These are phyloP conservation scores for Dictyostelium intermedium DNA, from an alignment of 78 protist species.

Conservation along the genomic window DNA sequence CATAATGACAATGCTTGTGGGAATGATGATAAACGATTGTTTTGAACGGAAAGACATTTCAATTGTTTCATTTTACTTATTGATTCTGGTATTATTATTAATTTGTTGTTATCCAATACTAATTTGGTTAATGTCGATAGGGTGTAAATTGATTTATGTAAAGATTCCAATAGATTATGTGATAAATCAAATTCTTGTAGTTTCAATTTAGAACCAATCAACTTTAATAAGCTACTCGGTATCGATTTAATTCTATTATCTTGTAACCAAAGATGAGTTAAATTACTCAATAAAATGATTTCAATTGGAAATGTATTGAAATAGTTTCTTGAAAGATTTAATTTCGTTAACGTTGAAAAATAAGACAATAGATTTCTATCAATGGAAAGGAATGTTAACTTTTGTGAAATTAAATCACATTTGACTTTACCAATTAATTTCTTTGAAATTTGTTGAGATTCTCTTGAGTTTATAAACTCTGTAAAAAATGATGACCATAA, in stretches of 20 bases:
- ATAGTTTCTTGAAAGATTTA: slow-evolving; percentile 25
- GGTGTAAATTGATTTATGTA: slow-evolving; percentile 32
- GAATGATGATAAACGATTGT: slow-evolving; percentile 21
- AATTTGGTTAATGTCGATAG: slow-evolving; percentile 1
- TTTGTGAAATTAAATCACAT: slow-evolving; percentile 4
- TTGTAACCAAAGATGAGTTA: not conserved
- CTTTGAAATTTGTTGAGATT: slow-evolving; percentile 3
- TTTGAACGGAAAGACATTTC: slow-evolving; percentile 11
- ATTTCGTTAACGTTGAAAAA: not conserved
- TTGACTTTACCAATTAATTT: slow-evolving; percentile 46
- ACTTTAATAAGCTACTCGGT: slow-evolving; percentile 6
- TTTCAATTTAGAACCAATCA: slow-evolving; percentile 31
- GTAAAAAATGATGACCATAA: slow-evolving; percentile 56
- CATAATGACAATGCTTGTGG: slow-evolving; percentile 54
- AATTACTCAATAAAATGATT: slow-evolving; percentile 12
- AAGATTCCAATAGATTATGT: slow-evolving; percentile 12
- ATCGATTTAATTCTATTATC: slow-evolving; percentile 65
- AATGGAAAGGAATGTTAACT: slow-evolving; percentile 21
- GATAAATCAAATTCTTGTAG: slow-evolving; percentile 33
- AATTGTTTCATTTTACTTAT: slow-evolving; percentile 29
- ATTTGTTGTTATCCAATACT: slow-evolving; percentile 16
- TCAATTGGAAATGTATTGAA: slow-evolving; percentile 65
- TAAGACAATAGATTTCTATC: not conserved
- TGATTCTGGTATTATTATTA: slow-evolving; percentile 31
- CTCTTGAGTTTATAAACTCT: slow-evolving; percentile 34